Conservation (phyloP, 306 rosid genomes). For the Lagenaria siceraria region DNA sequence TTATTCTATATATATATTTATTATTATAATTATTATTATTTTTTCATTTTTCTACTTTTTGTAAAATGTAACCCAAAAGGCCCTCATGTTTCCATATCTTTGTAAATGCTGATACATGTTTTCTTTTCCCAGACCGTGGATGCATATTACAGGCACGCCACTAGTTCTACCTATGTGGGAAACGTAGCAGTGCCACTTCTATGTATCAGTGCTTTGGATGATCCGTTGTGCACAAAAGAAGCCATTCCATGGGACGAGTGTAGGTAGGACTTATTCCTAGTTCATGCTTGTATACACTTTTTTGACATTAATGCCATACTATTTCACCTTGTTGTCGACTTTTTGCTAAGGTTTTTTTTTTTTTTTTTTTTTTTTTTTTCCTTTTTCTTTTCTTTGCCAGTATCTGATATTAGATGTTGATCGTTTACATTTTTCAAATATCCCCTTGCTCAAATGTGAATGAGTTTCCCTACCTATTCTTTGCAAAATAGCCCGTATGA, state of each 20-base stretch:
- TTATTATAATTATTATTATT: too few species aligned
- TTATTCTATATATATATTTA: too few species aligned
- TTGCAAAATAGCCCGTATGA: not conserved
- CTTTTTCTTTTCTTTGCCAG: not conserved
- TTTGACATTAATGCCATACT: not conserved
- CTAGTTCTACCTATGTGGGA: slow-evolving; percentile 61
- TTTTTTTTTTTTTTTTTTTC: too few species aligned
- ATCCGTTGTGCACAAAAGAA: slow-evolving; percentile 91
- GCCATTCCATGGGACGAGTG: slow-evolving; percentile 99
- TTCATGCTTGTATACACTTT: not conserved
- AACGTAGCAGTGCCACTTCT: slow-evolving; percentile 84
- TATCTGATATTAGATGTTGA: not conserved
- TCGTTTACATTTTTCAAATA: not conserved
- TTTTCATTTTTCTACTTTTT: too few species aligned
- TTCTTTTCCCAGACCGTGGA: slow-evolving; percentile 71
- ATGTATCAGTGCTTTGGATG: slow-evolving; percentile 89
- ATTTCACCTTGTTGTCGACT: not conserved
- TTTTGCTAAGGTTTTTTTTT: not conserved
- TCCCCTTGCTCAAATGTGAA: not conserved
- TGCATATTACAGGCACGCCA: slow-evolving; percentile 75
- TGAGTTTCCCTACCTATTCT: not conserved
- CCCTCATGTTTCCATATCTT: not conserved
- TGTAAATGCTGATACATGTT: slow-evolving; percentile 3
- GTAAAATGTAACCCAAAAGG: not conserved
- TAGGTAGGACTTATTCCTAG: slow-evolving; percentile 43